phyloP scores from a whole-genome alignment of 805 yeast species.

The Teunomyces atbi region DNA sequence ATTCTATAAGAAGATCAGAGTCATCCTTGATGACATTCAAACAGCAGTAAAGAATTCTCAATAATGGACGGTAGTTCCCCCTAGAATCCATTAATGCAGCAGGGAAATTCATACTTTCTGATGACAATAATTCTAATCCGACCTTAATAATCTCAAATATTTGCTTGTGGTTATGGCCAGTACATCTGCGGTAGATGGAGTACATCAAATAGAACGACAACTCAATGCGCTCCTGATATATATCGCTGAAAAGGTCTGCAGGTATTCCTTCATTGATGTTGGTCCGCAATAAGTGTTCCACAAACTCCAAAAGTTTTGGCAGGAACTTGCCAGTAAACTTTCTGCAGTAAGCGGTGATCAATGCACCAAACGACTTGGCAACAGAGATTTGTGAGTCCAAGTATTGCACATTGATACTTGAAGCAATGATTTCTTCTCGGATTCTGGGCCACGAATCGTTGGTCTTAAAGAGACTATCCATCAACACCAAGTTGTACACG shows the following conservation, averaged over 20 bases:
- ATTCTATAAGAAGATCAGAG: conserved; percentile 39
- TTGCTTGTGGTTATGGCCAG: conserved; percentile 28
- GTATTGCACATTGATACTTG: conserved; percentile 63
- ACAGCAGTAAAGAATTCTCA: conserved; percentile 54
- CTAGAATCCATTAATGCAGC: conserved; percentile 39
- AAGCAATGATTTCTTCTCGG: conserved; percentile 50
- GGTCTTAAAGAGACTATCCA: conserved; percentile 56
- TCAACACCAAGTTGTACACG: conserved; percentile 56
- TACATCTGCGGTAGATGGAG: conserved; percentile 32
- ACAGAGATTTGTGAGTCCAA: conserved; percentile 65
- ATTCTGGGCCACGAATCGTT: conserved; percentile 40
- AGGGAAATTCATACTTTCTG: conserved; percentile 50
- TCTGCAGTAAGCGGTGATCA: conserved; percentile 64
- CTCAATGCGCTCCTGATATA: conserved; percentile 64
- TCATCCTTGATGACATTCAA: conserved; percentile 44
- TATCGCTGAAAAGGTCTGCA: conserved; percentile 44
- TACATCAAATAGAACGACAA: conserved; percentile 55
- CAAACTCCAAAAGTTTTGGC: conserved; percentile 32
- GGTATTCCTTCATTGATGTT: conserved; percentile 53
- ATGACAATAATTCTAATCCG: conserved; percentile 44
- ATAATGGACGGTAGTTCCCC: conserved; percentile 55
- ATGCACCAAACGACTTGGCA: conserved; percentile 76
- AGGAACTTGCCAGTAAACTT: conserved; percentile 29
- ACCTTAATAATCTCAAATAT: conserved; percentile 43
- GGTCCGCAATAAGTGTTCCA: conserved; percentile 49